Base-by-base conservation (phyloP, 192 early-diverging fungal species). In the Linnemannia schmuckeri region DNA sequence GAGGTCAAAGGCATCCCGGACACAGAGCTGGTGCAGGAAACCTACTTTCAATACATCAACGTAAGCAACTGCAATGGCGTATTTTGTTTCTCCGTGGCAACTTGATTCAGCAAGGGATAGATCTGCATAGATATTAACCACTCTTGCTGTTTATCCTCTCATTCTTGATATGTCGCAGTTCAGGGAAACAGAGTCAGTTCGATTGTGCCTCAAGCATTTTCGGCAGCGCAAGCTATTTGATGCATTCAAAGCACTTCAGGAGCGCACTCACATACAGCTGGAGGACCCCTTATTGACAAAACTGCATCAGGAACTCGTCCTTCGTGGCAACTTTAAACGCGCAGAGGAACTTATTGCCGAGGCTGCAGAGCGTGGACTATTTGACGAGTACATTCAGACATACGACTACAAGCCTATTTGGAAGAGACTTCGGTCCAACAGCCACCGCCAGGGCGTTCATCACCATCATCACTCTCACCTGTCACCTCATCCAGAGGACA, bases 121-220 rank as follows among this genome's bases (percentile, higher is more conserved):
- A 35, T 7, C 20, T 6, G 24, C 6, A 9, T 22, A 12, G 10
- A 10, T 66, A 22, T 33, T 44, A n/a, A 18, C 24, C 24, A 18
- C 30, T 68, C 54, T 12, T 63, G 30, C 55, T 77, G 6, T 22
- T 20, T 27, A 20, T 33, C 15, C 20, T 5, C 33, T 72, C 18
- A 17, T 17, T 30, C 70, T 27, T 33, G 4, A 40, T 27, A 35
- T 70, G 18, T 2, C 37, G 1, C 69, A 94, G 90, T 95, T 93
- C 76, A 93, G 94, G 71, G 96, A 98, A 82, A 94, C 90, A 54
- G 93, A 97, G 82, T 94, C 95, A 1, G 91, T 96, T 15, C 92
- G 97, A 38, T 88, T 97, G 9, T 99, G 98, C 83, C 87, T 98
- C 41, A 98, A 98, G 77, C 94, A 97, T 77, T 96, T 98, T 88